phyloP scores from a whole-genome alignment of 139 green algal species.

The Picochlorum sp. region DNA sequence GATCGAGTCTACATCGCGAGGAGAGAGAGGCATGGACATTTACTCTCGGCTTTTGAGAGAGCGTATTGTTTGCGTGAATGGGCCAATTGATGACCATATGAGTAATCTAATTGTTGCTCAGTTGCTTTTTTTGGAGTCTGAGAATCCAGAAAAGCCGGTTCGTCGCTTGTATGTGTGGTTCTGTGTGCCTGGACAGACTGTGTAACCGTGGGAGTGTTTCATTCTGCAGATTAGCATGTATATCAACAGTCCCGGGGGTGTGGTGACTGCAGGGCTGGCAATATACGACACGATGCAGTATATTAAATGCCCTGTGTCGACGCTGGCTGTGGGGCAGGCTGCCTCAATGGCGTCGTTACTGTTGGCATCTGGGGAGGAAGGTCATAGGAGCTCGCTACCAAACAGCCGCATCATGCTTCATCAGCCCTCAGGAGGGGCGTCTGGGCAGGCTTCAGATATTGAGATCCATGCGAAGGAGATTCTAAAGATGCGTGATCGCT shows the following conservation, averaged over 20 bases:
- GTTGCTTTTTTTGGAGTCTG: constrained; percentile 87
- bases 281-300: constrained; percentile 99
- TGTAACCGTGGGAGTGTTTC: not conserved
- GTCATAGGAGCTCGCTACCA: constrained; percentile 69
- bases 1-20: constrained; percentile 40
- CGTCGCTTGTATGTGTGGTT: not conserved
- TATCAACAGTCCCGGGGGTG: constrained; percentile 89
- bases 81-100: constrained; percentile 71
- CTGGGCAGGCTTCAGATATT: constrained; percentile 90
- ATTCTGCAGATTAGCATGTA: constrained; percentile 84
- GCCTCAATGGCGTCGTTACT: constrained; percentile 89
- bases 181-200: not conserved
- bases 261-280: constrained; percentile 86
- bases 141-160: constrained; percentile 86
- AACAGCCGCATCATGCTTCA: constrained; percentile 95
- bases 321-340: constrained; percentile 88
- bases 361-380: constrained; percentile 65
- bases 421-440: constrained; percentile 74
- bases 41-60: constrained; percentile 86
- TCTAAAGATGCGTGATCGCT: constrained; percentile 53
- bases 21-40: constrained; percentile 86
- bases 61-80: constrained; percentile 79
- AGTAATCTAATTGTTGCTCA: constrained; percentile 80
- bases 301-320: constrained; percentile 79
- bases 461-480: constrained; percentile 90